Evolutionary conservation across 129 eudicot species (phyloP), one percentile per base, ranked within the genome.

Genomic region (Tagetes erecta): DNA sequence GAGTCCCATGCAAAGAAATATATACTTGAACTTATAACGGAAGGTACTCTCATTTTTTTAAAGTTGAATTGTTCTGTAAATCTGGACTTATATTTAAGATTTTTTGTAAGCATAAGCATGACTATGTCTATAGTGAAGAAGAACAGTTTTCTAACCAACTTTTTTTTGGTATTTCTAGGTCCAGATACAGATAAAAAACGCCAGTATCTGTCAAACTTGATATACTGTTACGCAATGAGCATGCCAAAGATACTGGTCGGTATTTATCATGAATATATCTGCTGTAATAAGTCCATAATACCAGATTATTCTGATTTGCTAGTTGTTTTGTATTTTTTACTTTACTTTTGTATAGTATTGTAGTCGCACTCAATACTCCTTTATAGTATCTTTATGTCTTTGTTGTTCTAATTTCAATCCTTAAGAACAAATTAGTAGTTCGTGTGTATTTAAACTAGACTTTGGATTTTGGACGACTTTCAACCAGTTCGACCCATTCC

Each of bases 181-280:
- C 40, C 20, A 67, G 78, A 80, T 81, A 82, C 92, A 92, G 98
- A 55, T 67, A 45, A 20, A 20, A 20, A 47, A 71, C 77, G 73
- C 58, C 81, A 79, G 50, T 69, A 77, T 64, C 78, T 87, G 50
- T 85, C 96, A 66, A 83, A 82, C 68, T 84, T 83, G 83, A 88
- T 95, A 69, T 83, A 58, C 66, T 68, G 44, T 27, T 95, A 86
- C 69, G 86, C 87, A 53, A 71, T 78, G 49, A 82, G 91, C 94
- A 70, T 83, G 74, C 87, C 91, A 31, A 88, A 85, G 53, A 68
- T 83, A 76, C 82, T 78, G 91, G 98, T 92, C 76, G 84, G 95
- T 80, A 80, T 83, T 83, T 82, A 78, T 79, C 86, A 57, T 81
- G 85, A 80, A 80, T 76, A 49, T 53, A 84, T 58, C 75, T 81